Evolutionary conservation across 2,329 filamentous ascomycete species (phyloP), one percentile per base, ranked within the genome.

Genomic region (Fusarium sp.): DNA sequence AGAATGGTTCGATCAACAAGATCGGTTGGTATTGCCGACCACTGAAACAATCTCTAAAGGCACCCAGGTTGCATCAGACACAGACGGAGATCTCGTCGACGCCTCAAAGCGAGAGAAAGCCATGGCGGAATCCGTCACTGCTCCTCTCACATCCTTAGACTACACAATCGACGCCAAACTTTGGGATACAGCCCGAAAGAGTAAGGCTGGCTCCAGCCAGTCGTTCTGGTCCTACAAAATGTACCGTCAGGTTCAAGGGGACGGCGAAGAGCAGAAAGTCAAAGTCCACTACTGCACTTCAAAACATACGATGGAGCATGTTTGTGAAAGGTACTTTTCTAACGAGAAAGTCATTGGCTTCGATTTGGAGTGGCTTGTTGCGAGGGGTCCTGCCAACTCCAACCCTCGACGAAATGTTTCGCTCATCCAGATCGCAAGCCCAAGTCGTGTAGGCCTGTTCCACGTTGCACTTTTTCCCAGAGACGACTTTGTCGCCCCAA

Each of bases 291-390:
- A 98, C 81, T 97, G 94, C 84, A 90, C 85, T 55, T 92, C 86
- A 64, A 88, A 87, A 50, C 84, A 90, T 41, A 89, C 89, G 6
- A 92, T 93, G 24, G 94, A 98, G 80, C 82, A 85, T 11, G 87
- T 93, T 13, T 86, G 90, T 66, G 81, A 89, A 67, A 81, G 88
- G 65, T 87, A 92, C 65, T 98, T 98, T 75, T 79, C 91, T 44
- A 75, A 87, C 32, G 90, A 96, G 77, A 85, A 89, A 44, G 82
- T 97, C 5, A 80, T 98, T n/a, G 95, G 95, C 0, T 94, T 98
- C 70, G 95, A 98, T 78, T 87, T 98, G 70, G 96, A 98, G 83
- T 98, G 96, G 95, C 87, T 90, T 59, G 73, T 85, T 3, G 84
- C 87, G 11, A 86, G 90, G 1, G 83, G 79, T 11, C 85, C 80